Base-by-base conservation (phyloP, 139 green algal genomes). In the Penium margaritaceum region DNA sequence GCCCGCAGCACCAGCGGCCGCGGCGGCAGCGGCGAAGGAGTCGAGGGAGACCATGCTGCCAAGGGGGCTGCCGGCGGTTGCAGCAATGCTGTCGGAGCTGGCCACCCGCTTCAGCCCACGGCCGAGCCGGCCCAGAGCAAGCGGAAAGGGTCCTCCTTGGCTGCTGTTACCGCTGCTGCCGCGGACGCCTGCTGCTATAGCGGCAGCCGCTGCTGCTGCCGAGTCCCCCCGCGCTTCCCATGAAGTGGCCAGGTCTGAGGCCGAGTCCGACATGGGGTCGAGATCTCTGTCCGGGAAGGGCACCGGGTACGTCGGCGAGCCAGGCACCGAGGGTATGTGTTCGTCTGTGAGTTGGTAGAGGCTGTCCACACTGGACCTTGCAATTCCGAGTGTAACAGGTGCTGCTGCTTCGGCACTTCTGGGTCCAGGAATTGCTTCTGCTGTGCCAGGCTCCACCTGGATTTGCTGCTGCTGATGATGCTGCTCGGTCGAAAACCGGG, bases 11-110 rank as follows among this genome's bases (percentile, higher is more conserved):
- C n/a, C n/a, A n/a, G n/a, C n/a, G n/a, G n/a, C n/a, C n/a, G n/a
- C n/a, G n/a, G n/a, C n/a, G n/a, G n/a, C n/a, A n/a, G 61, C 27
- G 32, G 29, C 38, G 32, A 30, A 30, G n/a, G 35, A 29, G 27
- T 69, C 61, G 39, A 69, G 61, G 4, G 35, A 24, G 32, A 21
- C 29, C 5, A 39, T 33, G n/a, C 61, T 69, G 5, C 27, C 27
- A 5, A 27, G 27, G 4, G 61, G 61, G 61, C 61, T 69, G 61
- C 61, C 61, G 24, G 41, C 6, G 24, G 61, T 69, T 5, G 61
- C 61, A 6, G 61, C 61, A 5, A 30, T 69, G 24, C 36, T 54
- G 61, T 69, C 61, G 61, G 41, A 69, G 41, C 61, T 69, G 32
- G 38, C 41, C 5, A 30, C 43, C 17, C 61, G 61, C 24, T 39